Evolutionary conservation across 176 grass and related monocot genomes (phyloP).

Genomic region (Eremochloa ophiuroides): DNA sequence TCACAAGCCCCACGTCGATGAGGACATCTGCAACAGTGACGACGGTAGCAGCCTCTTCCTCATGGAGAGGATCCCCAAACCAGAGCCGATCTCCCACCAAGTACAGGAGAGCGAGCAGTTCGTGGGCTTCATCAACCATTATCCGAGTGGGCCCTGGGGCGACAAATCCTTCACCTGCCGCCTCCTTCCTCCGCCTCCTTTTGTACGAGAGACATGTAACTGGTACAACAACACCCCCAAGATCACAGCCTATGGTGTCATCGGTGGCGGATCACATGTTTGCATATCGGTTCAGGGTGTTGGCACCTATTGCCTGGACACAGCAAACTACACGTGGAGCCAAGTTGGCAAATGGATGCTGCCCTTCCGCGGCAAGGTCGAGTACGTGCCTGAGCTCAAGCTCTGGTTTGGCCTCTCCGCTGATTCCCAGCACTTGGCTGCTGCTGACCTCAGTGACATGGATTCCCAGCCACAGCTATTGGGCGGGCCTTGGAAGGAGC

Average conservation of each 20-base stretch:
- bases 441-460: neutral
- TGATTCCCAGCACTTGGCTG: neutral
- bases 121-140: neutral
- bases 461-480: neutral
- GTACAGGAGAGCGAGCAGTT: neutral
- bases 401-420: constrained; percentile 6
- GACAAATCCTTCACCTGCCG: neutral
- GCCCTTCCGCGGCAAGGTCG: neutral
- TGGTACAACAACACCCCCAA: neutral
- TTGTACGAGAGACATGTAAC: neutral
- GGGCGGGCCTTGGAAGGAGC: neutral
- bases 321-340: neutral
- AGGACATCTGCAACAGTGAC: too few species aligned
- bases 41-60: neutral
- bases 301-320: constrained; percentile 16
- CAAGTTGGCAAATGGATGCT: neutral
- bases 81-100: neutral
- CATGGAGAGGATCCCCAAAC: neutral
- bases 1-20: neutral
- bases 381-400: neutral
- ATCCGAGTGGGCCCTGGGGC: too few species aligned
- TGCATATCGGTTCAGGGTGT: neutral
- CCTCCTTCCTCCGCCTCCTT: neutral
- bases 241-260: neutral
- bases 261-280: neutral